A percentile compares a stretch with the other conserved stretches of the same genome.
These are phyloP conservation scores for Phytophthora pseudosyringae DNA, from an alignment of 352 stramenopile genomes.

Conservation along the genomic window DNA sequence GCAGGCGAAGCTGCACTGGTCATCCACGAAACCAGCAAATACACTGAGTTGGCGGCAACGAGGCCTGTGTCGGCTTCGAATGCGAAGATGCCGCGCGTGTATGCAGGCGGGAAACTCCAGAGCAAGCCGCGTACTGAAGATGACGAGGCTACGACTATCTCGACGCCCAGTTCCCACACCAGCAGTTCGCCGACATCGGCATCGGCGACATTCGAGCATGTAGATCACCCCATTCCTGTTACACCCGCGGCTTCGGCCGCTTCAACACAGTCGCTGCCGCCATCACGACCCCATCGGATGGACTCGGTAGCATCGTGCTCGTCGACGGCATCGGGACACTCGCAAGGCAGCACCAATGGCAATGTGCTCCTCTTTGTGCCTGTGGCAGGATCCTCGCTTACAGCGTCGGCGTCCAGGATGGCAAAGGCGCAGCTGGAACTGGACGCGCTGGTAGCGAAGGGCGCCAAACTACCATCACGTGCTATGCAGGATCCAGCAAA, in stretches of 20 bases:
- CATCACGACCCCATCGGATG: slow-evolving; percentile 25
- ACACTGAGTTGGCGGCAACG: slow-evolving; percentile 5
- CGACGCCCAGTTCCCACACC: slow-evolving; percentile 36
- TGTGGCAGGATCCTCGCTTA: slow-evolving; percentile 68
- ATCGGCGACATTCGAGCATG: slow-evolving; percentile 23
- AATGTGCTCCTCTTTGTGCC: slow-evolving; percentile 83
- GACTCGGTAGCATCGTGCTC: slow-evolving; percentile 37
- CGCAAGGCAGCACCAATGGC: slow-evolving; percentile 33
- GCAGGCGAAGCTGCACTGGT: slow-evolving; percentile 1
- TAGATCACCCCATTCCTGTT: background rate
- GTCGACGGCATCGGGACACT: slow-evolving; percentile 34
- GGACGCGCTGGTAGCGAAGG: slow-evolving; percentile 52
- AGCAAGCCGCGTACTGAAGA: slow-evolving; percentile 33
- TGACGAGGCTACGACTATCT: slow-evolving; percentile 32
- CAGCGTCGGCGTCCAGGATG: slow-evolving; percentile 68
- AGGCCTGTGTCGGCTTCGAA: slow-evolving; percentile 34
- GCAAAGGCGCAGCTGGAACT: slow-evolving; percentile 65
- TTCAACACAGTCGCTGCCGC: slow-evolving; percentile 3
- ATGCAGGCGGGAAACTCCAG: slow-evolving; percentile 31
- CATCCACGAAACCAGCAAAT: slow-evolving; percentile 7
- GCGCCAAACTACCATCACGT: slow-evolving; percentile 63
- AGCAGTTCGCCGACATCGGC: slow-evolving; percentile 30
- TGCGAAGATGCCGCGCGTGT: slow-evolving; percentile 40
- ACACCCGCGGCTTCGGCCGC: background rate
- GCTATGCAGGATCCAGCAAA: slow-evolving; percentile 30